Base-by-base conservation (phyloP, 2,329 filamentous ascomycete genomes). In the Thielaviopsis musarum region DNA sequence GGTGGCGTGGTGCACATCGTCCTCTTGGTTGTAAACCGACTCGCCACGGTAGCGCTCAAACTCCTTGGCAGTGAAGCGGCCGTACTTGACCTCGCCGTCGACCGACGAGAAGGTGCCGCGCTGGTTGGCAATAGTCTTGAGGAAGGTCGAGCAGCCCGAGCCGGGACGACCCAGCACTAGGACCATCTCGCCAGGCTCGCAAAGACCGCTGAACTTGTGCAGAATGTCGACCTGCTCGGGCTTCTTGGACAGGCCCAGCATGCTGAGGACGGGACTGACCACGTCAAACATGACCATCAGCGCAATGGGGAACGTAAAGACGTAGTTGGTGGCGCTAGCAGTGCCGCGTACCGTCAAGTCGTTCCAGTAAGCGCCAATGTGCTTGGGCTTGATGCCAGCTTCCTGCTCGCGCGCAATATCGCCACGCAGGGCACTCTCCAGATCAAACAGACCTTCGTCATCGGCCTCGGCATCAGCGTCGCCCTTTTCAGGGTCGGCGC, bases 151-250 rank as follows among this genome's bases (percentile, higher is more conserved):
- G 67, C 84, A 87, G 26, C 84, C 84, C 0, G 80, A 83, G 0
- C 88, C 88, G 0, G 88, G 88, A 63, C 83, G 80, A 22, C 88
- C 88, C 6, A 94, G 75, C 0, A 94, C 88, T 1, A 94, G 75
- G 0, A 91, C 79, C 89, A 95, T 95, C 74, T 95, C 90, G 0
- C 90, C 91, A 0, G 88, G 87, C 63, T 84, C 83, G 60, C 82
- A 81, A 1, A 87, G 77, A 34, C 85, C 86, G 57, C 75, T 77
- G 72, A 91, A 93, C 64, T 80, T 75, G 62, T 88, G 77, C 24
- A 95, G 72, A 53, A 95, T 83, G 5, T 88, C 84, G 49, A 84
- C 79, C 68, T 94, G 85, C 34, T 74, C 75, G 1, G 83, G 83
- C 68, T 87, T 87, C 60, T 80, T 80, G 0, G 82, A 81, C 17